These are phyloP conservation scores for Fusarium begoniae DNA, from an alignment of 2,329 filamentous ascomycete species.

Conservation along the genomic window DNA sequence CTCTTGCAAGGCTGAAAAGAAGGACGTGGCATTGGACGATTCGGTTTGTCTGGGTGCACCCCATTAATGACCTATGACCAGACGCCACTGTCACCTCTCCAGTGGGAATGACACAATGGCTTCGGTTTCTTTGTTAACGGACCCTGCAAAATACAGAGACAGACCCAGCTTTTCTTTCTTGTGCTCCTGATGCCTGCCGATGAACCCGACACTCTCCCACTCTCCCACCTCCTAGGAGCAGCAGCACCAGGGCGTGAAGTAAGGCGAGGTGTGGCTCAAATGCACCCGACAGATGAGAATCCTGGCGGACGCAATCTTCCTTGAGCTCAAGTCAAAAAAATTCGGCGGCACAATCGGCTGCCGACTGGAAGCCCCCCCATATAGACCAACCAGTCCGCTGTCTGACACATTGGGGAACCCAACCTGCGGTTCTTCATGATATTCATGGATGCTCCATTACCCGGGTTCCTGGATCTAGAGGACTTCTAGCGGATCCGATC, in stretches of 20 bases:
- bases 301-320: slow-evolving; percentile 28
- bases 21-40: slow-evolving; percentile 38
- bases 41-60: slow-evolving; percentile 30
- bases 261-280: slow-evolving; percentile 33
- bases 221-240: background rate
- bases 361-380: slow-evolving; percentile 31
- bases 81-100: slow-evolving; percentile 40
- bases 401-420: slow-evolving; percentile 19
- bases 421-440: slow-evolving; percentile 27
- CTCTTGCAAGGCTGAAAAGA: slow-evolving; percentile 35
- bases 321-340: slow-evolving; percentile 34
- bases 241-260: slow-evolving; percentile 26
- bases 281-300: slow-evolving; percentile 13
- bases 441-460: slow-evolving; percentile 21
- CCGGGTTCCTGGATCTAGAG: slow-evolving; percentile 21
- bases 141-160: slow-evolving; percentile 17
- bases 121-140: slow-evolving; percentile 23
- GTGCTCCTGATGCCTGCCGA: slow-evolving; percentile 30
- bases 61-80: slow-evolving; percentile 28
- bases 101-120: slow-evolving; percentile 37
- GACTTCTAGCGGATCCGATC: slow-evolving; percentile 13
- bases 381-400: slow-evolving; percentile 28
- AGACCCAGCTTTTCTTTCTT: slow-evolving; percentile 26
- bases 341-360: slow-evolving; percentile 36
- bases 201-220: slow-evolving; percentile 19